Evolutionary conservation across 306 rosid species (phyloP), one percentile per base, ranked within the genome.

Genomic region (Cucurbita argyrosperma): DNA sequence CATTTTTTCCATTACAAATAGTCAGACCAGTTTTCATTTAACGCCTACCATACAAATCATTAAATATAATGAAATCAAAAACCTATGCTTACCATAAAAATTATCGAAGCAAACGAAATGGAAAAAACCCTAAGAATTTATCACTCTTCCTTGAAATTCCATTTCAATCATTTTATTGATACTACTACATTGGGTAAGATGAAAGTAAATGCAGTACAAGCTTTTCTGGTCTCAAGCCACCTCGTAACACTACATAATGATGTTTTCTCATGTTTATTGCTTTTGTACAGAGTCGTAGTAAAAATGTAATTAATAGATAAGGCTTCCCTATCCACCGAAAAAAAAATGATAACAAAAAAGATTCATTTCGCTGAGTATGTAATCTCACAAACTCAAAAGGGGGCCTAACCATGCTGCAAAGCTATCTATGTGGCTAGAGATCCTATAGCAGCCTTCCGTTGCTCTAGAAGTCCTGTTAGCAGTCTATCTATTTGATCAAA

Each of bases 401-500:
- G 52, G 52, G 64, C 75, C 59, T 23, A 61, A 21, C 51, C 74
- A 76, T 59, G 59, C 56, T 76, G 50, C 74, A 54, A 45, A 60
- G 23, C 68, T 59, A 57, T 76, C 80, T 87, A 86, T 77, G 87
- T 85, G 10, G 84, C 87, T 74, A 86, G 47, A 65, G 89, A 89
- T 72, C 77, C 84, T 50, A 84, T 76, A 72, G 87, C 72, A 70
- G 80, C 78, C 77, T 83, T 78, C 82, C 84, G 83, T 23, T 77
- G 83, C 81, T 83, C 93, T 30, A 83, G 49, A 78, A 93, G 90
- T 55, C 68, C 77, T 38, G 81, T 37, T 59, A 93, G 82, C 13
- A 76, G 83, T 19, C 62, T 67, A 60, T 93, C 96, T 73, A 93
- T 85, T 85, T 89, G 85, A 54, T 82, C 77, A 84, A 86, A 90